Conservation (phyloP, 2,329 filamentous ascomycete genomes). For the Hawksworthiomyces lignivorus region DNA sequence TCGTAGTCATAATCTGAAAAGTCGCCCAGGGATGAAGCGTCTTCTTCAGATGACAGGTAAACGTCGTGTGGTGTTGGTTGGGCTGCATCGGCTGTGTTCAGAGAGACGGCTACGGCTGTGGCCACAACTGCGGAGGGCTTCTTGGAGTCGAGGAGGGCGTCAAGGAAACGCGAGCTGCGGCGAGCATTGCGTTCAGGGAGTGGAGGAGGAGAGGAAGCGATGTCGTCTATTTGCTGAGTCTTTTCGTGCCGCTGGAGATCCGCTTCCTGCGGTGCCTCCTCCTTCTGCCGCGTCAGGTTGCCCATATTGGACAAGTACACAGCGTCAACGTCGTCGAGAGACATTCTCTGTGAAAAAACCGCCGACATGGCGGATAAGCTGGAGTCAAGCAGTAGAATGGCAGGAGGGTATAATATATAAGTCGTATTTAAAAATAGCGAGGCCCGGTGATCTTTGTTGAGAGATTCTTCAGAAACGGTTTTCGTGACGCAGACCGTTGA, state of each 20-base stretch:
- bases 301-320: slow-evolving; percentile 10
- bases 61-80: slow-evolving; percentile 45
- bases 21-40: slow-evolving; percentile 54
- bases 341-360: slow-evolving; percentile 5
- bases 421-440: too few relatives aligned
- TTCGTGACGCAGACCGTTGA: not conserved
- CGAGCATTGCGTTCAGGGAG: slow-evolving; percentile 44
- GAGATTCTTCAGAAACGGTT: too few relatives aligned
- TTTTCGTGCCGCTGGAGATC: slow-evolving; percentile 7
- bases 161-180: slow-evolving; percentile 38
- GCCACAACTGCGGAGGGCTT: slow-evolving; percentile 15
- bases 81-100: slow-evolving; percentile 15
- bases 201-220: slow-evolving; percentile 26
- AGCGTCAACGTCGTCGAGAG: slow-evolving; percentile 9
- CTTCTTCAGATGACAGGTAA: slow-evolving; percentile 60
- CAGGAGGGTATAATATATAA: too few relatives aligned
- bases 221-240: slow-evolving; percentile 9
- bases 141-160: slow-evolving; percentile 27
- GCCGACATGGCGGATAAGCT: slow-evolving; percentile 8
- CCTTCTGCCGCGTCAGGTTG: not conserved
- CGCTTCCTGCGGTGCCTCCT: not conserved
- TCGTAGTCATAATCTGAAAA: slow-evolving; percentile 49
- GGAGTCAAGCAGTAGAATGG: not conserved
- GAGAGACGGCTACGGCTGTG: slow-evolving; percentile 14
- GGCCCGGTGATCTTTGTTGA: too few relatives aligned